Evolutionary conservation across 179 eudicot genomes (phyloP).

Genomic region (Vitellaria paradoxa): DNA sequence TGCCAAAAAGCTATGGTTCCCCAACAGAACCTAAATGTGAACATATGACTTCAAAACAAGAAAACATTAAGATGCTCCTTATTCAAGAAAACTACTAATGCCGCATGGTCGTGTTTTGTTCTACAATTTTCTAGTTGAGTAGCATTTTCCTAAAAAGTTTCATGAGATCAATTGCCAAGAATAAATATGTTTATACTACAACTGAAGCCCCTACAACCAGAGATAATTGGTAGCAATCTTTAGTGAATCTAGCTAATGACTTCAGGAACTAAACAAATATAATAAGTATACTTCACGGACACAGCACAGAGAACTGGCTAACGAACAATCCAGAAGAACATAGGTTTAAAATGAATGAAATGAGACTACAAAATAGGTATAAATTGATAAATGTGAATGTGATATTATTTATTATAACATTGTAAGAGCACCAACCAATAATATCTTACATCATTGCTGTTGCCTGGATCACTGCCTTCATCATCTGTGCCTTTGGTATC

Average conservation of each 20-base stretch:
- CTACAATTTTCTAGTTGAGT: not conserved
- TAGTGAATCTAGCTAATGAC: not conserved
- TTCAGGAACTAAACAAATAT: not conserved
- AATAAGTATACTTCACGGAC: not conserved
- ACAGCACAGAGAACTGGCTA: not conserved
- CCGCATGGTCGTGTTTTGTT: too few species aligned
- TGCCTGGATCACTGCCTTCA: conserved; percentile 33
- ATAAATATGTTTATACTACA: not conserved
- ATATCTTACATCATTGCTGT: conserved; percentile 40
- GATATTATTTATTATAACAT: not conserved
- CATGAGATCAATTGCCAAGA: not conserved
- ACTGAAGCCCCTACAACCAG: not conserved
- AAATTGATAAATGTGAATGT: not conserved
- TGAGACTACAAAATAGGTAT: not conserved
- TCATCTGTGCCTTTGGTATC: conserved; percentile 28
- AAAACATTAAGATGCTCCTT: too few species aligned
- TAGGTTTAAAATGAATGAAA: not conserved
- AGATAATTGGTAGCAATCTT: not conserved
- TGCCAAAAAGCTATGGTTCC: too few species aligned
- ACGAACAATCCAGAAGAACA: not conserved
- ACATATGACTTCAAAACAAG: too few species aligned
- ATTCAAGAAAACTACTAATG: too few species aligned
- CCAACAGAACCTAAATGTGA: too few species aligned
- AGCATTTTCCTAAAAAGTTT: too few species aligned
- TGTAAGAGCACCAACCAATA: not conserved